Evolutionary conservation across 2,329 filamentous ascomycete genomes (phyloP), one percentile per base, ranked within the genome.

Genomic region (Lachnellula suecica): DNA sequence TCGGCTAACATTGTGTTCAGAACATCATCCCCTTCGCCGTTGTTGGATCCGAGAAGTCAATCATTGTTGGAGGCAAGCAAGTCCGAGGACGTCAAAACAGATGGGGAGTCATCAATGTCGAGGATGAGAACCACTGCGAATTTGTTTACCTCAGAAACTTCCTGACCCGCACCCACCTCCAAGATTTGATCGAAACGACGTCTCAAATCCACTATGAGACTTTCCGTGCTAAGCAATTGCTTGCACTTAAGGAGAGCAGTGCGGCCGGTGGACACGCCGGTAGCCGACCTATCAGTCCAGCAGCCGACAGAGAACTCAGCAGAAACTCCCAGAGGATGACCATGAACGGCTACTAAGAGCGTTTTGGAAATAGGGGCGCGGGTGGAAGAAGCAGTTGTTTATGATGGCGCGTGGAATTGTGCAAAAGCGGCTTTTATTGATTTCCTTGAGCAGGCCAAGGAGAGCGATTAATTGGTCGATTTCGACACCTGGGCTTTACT

Each of bases 151-250:
- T 99, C 58, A 88, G 94, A 71, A 93, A 99, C 82, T 99, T 99
- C 84, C 84, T 99, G 60, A 96, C 95, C 66, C 91, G 94, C 70
- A 97, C 94, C 59, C 94, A 99, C 74, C 84, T 99, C 52, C 94
- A 99, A 81, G 94, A 99, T 69, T 84, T 99, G 63, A 97, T 99
- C 74, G 94, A 99, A 79, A 99, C 94, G 27, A 99, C 94, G 44
- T 97, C 92, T 64, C 94, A 99, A 80, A 99, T 97, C 75, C 94
- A 99, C 82, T 99, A 99, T 81, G 94, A 99, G 82, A 96, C 91
- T 54, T 99, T 99, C 92, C 92, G 94, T 75, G 92, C 94, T 68
- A 99, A 99, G 86, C 94, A 99, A 76, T 81, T 99, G 67, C 79
- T 99, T 70, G 94, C 94, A 53, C 83, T 99, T 71, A 99, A 97